phyloP scores from a whole-genome alignment of 2,329 filamentous ascomycete genomes.

The Didymella pinodella region DNA sequence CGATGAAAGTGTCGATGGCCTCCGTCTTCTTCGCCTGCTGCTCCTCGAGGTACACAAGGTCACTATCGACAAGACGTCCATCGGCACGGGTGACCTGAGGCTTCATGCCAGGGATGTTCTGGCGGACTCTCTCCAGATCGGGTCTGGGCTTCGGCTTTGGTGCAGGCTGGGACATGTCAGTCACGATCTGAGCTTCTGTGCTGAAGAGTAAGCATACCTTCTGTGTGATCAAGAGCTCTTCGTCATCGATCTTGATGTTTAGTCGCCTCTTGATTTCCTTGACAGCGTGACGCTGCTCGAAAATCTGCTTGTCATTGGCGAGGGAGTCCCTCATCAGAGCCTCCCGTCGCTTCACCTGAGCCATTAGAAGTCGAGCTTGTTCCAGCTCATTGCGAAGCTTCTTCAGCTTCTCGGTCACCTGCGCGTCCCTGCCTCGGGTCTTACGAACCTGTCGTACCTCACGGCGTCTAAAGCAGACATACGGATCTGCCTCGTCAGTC shows the following conservation, averaged over 20 bases:
- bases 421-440: constrained; percentile 90
- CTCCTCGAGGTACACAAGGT: constrained; percentile 79
- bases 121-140: constrained; percentile 65
- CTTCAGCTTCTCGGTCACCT: constrained; percentile 93
- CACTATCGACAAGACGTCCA: constrained; percentile 74
- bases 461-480: constrained; percentile 95
- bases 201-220: constrained; percentile 67
- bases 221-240: constrained; percentile 84
- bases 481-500: constrained; percentile 94
- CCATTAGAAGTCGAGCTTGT: constrained; percentile 81
- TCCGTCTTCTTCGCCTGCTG: constrained; percentile 82
- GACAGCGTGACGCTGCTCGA: constrained; percentile 80
- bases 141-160: constrained; percentile 64
- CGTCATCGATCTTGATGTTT: constrained; percentile 89
- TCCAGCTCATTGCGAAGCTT: constrained; percentile 90
- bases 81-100: constrained; percentile 65
- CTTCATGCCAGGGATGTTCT: constrained; percentile 69
- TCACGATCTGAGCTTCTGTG: constrained; percentile 26
- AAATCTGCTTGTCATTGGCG: constrained; percentile 76
- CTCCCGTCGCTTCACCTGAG: constrained; percentile 81
- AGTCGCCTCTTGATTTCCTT: constrained; percentile 90
- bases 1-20: constrained; percentile 80
- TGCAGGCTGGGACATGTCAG: constrained; percentile 43
- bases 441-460: constrained; percentile 95
- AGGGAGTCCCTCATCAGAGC: constrained; percentile 79